A percentile compares a stretch with the other conserved stretches of the same genome.
phyloP scores from a whole-genome alignment of 352 stramenopile species.

The Globisporangium splendens region DNA sequence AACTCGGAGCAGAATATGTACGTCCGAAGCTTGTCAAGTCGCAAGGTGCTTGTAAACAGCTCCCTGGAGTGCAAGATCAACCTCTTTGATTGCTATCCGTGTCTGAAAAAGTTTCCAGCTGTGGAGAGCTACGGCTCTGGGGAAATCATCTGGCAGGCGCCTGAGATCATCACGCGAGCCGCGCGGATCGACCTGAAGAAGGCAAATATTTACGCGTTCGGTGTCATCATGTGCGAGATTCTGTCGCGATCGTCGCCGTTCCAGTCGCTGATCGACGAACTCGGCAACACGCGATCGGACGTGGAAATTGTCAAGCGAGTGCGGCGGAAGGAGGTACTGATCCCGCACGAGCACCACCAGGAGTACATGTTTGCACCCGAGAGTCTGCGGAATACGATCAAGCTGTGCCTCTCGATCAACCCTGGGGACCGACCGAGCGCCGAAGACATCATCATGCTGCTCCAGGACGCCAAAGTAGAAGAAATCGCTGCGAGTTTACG shows the following conservation, averaged over 20 bases:
- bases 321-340: conserved; percentile 26
- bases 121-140: conserved; percentile 39
- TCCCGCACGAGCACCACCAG: conserved; percentile 40
- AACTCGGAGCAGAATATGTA: conserved; percentile 39
- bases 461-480: conserved; percentile 31
- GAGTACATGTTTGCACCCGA: conserved; percentile 37
- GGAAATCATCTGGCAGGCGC: conserved; percentile 46
- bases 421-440: conserved; percentile 47
- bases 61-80: conserved; percentile 53
- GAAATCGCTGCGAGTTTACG: conserved; percentile 20
- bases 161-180: conserved; percentile 46
- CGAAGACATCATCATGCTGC: conserved; percentile 41
- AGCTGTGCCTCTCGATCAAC: conserved; percentile 44
- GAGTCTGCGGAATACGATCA: conserved; percentile 38
- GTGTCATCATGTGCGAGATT: conserved; percentile 57
- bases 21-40: conserved; percentile 45
- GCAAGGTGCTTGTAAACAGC: conserved; percentile 56
- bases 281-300: conserved; percentile 55
- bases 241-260: conserved; percentile 49
- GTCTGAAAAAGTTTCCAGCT: conserved; percentile 22
- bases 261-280: conserved; percentile 34
- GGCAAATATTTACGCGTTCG: conserved; percentile 66
- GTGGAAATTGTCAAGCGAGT: conserved; percentile 40
- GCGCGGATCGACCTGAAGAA: conserved; percentile 42
- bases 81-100: conserved; percentile 51